phyloP scores from a whole-genome alignment of 2,329 filamentous ascomycete genomes.

The Fonsecaea pugnacius region DNA sequence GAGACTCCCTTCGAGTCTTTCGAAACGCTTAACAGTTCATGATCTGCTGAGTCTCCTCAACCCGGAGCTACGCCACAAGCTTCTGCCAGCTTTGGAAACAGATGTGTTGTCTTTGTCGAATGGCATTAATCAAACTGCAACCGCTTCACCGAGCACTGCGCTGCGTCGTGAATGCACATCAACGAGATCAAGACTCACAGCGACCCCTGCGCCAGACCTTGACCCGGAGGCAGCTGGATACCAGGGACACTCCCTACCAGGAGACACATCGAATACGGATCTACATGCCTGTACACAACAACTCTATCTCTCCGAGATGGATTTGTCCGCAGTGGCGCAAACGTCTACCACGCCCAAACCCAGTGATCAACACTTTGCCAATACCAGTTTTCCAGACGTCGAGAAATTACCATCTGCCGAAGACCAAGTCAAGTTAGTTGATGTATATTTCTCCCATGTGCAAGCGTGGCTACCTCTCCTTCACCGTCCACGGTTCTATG shows the following conservation, averaged over 20 bases:
- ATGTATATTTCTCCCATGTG: constrained; percentile 88
- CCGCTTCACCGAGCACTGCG: too few relatives aligned
- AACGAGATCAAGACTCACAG: too few relatives aligned
- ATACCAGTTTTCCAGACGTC: neutral
- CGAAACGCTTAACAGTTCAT: constrained; percentile 8
- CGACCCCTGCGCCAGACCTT: too few relatives aligned
- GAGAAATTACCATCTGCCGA: constrained; percentile 5
- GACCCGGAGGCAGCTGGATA: too few relatives aligned
- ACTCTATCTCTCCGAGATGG: neutral
- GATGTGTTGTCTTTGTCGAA: neutral
- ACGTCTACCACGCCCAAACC: neutral
- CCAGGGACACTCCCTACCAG: too few relatives aligned
- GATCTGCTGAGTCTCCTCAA: neutral
- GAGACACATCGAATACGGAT: too few relatives aligned
- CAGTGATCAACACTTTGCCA: neutral
- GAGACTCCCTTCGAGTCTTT: constrained; percentile 16
- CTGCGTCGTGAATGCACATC: too few relatives aligned
- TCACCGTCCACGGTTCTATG: constrained; percentile 75
- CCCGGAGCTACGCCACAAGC: neutral
- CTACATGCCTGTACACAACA: constrained; percentile 1
- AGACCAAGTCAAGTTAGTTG: constrained; percentile 74
- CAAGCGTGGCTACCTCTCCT: constrained; percentile 85
- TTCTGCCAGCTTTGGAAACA: neutral
- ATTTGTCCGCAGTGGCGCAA: neutral
- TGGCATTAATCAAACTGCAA: too few relatives aligned